These are phyloP conservation scores for Auricularia sp. DNA, from an alignment of 768 basidiomycete species.

Conservation along the genomic window DNA sequence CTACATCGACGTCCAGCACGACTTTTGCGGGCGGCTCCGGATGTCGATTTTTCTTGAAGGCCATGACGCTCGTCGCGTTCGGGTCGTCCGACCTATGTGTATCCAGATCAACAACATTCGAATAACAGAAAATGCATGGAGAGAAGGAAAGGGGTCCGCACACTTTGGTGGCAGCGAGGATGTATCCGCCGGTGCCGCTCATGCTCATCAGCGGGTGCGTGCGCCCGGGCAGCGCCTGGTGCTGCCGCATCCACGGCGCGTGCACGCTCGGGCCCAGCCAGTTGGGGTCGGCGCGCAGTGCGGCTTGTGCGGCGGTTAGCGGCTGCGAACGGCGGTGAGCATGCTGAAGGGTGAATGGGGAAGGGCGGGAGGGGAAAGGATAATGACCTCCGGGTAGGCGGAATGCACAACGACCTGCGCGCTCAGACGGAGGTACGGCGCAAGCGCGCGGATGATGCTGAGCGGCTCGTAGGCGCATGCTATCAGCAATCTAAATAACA, in stretches of 20 bases:
- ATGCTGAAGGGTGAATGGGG: not conserved
- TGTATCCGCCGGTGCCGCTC: constrained; percentile 79
- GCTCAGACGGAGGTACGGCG: constrained; percentile 75
- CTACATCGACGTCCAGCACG: too few species aligned
- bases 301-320: constrained; percentile 66
- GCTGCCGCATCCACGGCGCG: not conserved
- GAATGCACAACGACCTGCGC: constrained; percentile 80
- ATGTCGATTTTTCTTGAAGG: too few species aligned
- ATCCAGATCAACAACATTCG: not conserved
- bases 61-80: constrained; percentile 42
- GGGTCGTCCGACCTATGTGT: constrained; percentile 53
- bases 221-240: constrained; percentile 78
- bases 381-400: constrained; percentile 59
- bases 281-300: constrained; percentile 51
- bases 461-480: constrained; percentile 79
- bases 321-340: constrained; percentile 32
- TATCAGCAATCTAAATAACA: constrained; percentile 52
- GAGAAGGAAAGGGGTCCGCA: constrained; percentile 24
- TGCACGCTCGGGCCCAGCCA: constrained; percentile 54
- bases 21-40: too few species aligned
- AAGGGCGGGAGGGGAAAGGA: constrained; percentile 2
- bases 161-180: constrained; percentile 84
- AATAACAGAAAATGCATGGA: not conserved
- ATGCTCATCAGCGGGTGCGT: constrained; percentile 93
- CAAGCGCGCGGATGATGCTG: constrained; percentile 65